Evolutionary conservation across 2,329 filamentous ascomycete species (phyloP).

Genomic region (Penicillium nordicum): DNA sequence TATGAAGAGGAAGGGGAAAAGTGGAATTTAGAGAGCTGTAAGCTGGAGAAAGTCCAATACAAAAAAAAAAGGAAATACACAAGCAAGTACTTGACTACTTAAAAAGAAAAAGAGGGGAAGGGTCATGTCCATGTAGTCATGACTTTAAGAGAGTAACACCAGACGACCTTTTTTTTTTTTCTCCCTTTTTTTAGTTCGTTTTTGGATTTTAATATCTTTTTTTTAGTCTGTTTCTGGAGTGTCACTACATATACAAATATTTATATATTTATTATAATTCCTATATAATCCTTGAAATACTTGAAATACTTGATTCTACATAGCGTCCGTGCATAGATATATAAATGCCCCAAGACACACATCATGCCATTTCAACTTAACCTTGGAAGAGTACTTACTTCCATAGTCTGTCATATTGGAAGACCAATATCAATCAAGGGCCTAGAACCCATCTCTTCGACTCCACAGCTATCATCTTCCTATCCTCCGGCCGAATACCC

Average conservation of each 20-base stretch:
- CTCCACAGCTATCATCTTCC: background rate
- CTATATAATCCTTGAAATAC: background rate
- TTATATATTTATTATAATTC: background rate
- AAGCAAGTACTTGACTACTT: conserved; percentile 1
- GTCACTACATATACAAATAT: background rate
- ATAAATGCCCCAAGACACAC: background rate
- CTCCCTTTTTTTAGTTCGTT: conserved; percentile 3
- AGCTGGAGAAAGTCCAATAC: conserved; percentile 22
- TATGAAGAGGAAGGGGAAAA: background rate
- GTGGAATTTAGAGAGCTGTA: background rate
- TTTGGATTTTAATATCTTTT: background rate
- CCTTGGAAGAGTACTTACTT: too few relatives aligned
- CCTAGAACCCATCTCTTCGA: background rate
- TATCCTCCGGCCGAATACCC: background rate
- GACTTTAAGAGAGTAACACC: conserved; percentile 7
- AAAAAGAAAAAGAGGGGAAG: conserved; percentile 12
- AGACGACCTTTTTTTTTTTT: background rate
- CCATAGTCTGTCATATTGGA: background rate
- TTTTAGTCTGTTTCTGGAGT: background rate
- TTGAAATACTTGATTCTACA: background rate
- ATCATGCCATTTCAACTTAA: background rate
- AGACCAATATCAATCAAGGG: background rate
- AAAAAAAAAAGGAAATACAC: background rate
- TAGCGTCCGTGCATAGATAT: background rate
- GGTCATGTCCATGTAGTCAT: conserved; percentile 5